phyloP scores from a whole-genome alignment of 164 flowering plant genomes.

The Nymphaea thermarum region DNA sequence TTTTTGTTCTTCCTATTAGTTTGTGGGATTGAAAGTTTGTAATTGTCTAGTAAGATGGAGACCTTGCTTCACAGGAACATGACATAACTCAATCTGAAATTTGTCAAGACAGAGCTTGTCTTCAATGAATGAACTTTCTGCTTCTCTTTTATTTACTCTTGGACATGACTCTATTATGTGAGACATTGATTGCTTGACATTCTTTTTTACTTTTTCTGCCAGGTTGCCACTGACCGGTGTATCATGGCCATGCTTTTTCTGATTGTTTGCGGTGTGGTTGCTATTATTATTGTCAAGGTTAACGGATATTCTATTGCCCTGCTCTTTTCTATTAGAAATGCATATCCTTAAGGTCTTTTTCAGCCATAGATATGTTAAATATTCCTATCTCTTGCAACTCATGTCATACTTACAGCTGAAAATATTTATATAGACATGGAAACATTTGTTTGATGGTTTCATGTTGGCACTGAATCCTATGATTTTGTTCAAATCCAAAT shows the following conservation, averaged over 20 bases:
- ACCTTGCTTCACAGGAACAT: background rate
- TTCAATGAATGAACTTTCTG: background rate
- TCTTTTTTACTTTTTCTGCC: constrained; percentile 1
- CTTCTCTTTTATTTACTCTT: background rate
- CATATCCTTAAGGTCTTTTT: background rate
- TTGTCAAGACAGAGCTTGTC: background rate
- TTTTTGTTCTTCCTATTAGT: background rate
- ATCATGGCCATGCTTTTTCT: constrained; percentile 7
- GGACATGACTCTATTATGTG: background rate
- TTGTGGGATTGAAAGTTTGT: no score
- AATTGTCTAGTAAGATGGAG: background rate
- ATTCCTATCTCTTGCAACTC: background rate
- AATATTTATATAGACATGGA: no score
- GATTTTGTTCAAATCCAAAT: no score
- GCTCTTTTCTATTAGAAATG: background rate
- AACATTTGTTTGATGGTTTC: no score
- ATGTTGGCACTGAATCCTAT: no score
- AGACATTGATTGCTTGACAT: background rate
- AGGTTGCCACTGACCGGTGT: constrained; percentile 11
- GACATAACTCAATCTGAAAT: background rate
- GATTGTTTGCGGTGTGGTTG: constrained; percentile 8
- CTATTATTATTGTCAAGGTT: constrained; percentile 9
- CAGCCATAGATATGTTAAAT: background rate
- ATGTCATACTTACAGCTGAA: background rate
- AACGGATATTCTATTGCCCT: background rate